Evolutionary conservation across 2,329 filamentous ascomycete species (phyloP).

Genomic region (Fusarium fracticaudum): DNA sequence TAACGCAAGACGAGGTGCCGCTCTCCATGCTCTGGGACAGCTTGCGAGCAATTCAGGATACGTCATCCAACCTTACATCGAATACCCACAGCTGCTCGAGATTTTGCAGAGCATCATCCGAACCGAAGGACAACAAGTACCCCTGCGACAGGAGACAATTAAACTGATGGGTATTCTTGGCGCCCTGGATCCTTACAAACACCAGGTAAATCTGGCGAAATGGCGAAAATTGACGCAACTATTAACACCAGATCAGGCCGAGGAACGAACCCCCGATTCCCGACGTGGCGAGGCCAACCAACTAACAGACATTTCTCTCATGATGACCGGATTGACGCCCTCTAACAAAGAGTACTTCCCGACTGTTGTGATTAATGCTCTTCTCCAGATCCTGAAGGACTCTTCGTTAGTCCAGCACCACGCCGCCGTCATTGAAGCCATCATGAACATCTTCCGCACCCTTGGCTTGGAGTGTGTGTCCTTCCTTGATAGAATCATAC

Average conservation of each 20-base stretch:
- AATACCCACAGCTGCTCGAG: constrained; percentile 92
- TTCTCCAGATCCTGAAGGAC: constrained; percentile 92
- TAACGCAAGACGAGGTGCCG: constrained; percentile 87
- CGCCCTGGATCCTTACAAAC: constrained; percentile 94
- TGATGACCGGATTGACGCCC: constrained; percentile 96
- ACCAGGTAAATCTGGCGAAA: constrained; percentile 65
- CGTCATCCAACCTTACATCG: constrained; percentile 94
- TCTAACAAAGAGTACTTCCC: constrained; percentile 99
- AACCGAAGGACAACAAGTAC: constrained; percentile 83
- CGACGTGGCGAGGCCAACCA: constrained; percentile 69
- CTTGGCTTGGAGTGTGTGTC: constrained; percentile 95
- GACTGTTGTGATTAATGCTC: constrained; percentile 95
- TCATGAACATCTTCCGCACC: constrained; percentile 99
- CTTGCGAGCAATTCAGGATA: constrained; percentile 96
- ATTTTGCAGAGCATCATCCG: constrained; percentile 95
- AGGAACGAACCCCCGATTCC: constrained; percentile 86
- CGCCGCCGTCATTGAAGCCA: constrained; percentile 92
- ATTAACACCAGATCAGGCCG: constrained; percentile 70
- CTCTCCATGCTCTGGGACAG: constrained; percentile 89
- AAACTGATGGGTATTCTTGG: constrained; percentile 96
- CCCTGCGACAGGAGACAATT: constrained; percentile 91
- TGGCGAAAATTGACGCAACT: not conserved
- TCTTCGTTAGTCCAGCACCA: constrained; percentile 90
- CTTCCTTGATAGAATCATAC: constrained; percentile 92
- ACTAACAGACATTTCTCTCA: constrained; percentile 92